These are phyloP conservation scores for Coniferiporia weirii DNA, from an alignment of 1,284 basidiomycete genomes.

Conservation along the genomic window DNA sequence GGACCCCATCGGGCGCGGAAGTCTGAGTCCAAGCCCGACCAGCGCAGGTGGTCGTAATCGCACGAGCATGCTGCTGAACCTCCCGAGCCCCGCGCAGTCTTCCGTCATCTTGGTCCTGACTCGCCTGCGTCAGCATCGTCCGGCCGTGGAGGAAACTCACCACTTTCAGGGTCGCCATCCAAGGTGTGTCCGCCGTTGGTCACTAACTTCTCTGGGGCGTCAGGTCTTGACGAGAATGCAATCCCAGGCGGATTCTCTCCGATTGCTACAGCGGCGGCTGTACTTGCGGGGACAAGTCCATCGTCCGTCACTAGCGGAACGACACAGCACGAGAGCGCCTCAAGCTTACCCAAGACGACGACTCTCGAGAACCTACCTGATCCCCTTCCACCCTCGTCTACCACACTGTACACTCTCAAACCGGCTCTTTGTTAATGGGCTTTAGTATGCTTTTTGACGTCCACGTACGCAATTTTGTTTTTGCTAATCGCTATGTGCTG, in stretches of 20 bases:
- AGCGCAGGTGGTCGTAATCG: conserved; percentile 31
- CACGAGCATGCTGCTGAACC: conserved; percentile 40
- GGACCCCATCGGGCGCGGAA: conserved; percentile 15
- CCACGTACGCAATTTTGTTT: too few relatives aligned
- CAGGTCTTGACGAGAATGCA: not conserved
- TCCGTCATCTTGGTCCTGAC: conserved; percentile 7
- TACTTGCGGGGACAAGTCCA: conserved; percentile 15
- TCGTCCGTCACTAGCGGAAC: conserved; percentile 22
- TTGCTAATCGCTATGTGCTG: too few relatives aligned
- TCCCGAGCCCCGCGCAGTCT: conserved; percentile 28
- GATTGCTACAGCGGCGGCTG: not conserved
- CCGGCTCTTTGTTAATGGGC: too few relatives aligned
- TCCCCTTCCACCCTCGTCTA: conserved; percentile 18
- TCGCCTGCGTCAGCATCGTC: conserved; percentile 7
- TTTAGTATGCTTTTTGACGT: too few relatives aligned
- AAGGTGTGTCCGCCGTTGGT: conserved; percentile 6
- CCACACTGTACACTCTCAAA: not conserved
- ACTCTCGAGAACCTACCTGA: conserved; percentile 24
- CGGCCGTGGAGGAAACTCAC: conserved; percentile 7
- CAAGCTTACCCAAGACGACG: conserved; percentile 22
- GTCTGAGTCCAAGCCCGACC: conserved; percentile 51
- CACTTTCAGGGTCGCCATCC: conserved; percentile 3
- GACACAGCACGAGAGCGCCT: conserved; percentile 15
- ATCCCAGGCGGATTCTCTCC: conserved; percentile 9
- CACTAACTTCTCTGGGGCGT: conserved; percentile 4